Evolutionary conservation across 148 eudicot species (phyloP).

Genomic region (Vaccinium macrocarpon): DNA sequence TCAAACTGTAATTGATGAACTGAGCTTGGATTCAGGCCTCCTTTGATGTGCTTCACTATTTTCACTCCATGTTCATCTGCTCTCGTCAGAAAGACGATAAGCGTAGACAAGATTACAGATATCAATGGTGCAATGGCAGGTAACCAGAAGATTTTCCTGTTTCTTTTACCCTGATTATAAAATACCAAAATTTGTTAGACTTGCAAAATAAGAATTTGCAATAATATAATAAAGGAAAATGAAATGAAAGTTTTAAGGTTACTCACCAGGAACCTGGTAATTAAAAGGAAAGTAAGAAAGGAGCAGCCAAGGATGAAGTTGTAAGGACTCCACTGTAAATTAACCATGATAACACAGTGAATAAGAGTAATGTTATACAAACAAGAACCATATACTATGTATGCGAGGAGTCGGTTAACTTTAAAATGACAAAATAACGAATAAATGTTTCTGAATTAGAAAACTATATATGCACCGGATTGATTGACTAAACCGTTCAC

Average conservation of each 20-base stretch:
- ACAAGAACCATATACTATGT: neutral
- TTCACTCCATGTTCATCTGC: slow-evolving; percentile 50
- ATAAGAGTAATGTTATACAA: neutral
- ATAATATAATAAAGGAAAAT: neutral
- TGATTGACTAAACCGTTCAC: neutral
- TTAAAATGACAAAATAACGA: no score
- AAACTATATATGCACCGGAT: neutral
- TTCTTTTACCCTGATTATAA: slow-evolving; percentile 34
- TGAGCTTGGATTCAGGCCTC: slow-evolving; percentile 46
- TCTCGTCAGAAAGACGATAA: slow-evolving; percentile 36
- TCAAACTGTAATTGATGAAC: slow-evolving; percentile 35
- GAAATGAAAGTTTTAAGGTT: neutral
- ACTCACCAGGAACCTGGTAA: slow-evolving; percentile 40
- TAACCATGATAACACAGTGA: neutral
- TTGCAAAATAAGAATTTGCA: neutral
- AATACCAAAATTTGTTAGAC: neutral
- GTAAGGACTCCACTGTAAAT: slow-evolving; percentile 39
- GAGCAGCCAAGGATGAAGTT: slow-evolving; percentile 47
- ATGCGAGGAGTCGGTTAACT: no score
- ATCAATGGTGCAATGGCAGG: slow-evolving; percentile 48
- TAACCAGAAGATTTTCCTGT: slow-evolving; percentile 46
- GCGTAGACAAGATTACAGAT: slow-evolving; percentile 46
- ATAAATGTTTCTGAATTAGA: neutral
- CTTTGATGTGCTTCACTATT: slow-evolving; percentile 49
- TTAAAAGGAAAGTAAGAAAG: slow-evolving; percentile 46